phyloP scores from a whole-genome alignment of 1,284 basidiomycete genomes.

The Malassezia globosa region DNA sequence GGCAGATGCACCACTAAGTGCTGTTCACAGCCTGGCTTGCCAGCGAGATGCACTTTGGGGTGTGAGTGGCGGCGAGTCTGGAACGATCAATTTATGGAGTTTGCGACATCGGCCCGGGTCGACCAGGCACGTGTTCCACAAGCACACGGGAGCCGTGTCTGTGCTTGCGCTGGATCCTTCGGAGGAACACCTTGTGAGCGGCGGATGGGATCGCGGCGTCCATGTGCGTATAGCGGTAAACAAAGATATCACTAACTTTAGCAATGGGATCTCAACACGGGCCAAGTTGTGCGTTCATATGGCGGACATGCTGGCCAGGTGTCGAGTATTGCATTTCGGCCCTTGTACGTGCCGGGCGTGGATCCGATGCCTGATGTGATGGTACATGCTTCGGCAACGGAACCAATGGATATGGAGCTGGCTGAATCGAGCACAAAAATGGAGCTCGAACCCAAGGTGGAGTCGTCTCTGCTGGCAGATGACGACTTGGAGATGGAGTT shows the following conservation, averaged over 20 bases:
- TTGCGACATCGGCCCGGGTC: slow-evolving; percentile 82
- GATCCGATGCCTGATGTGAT: background rate
- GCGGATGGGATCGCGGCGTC: slow-evolving; percentile 86
- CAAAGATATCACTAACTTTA: too few relatives aligned
- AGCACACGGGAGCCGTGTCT: slow-evolving; percentile 70
- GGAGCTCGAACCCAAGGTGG: slow-evolving; percentile 23
- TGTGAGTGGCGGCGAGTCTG: slow-evolving; percentile 34
- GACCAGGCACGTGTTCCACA: slow-evolving; percentile 59
- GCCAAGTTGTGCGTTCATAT: slow-evolving; percentile 66
- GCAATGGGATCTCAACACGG: slow-evolving; percentile 97
- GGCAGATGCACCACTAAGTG: slow-evolving; percentile 28
- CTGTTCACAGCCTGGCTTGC: slow-evolving; percentile 40
- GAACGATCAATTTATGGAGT: slow-evolving; percentile 64
- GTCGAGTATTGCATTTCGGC: slow-evolving; percentile 67
- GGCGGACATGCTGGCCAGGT: slow-evolving; percentile 76
- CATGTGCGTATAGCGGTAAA: slow-evolving; percentile 55
- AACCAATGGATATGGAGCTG: background rate
- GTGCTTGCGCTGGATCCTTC: slow-evolving; percentile 66
- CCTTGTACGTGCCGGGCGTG: slow-evolving; percentile 43
- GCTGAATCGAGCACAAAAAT: too few relatives aligned
- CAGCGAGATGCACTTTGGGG: slow-evolving; percentile 42
- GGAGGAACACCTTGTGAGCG: slow-evolving; percentile 75
- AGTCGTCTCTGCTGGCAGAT: slow-evolving; percentile 18
- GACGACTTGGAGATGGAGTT: slow-evolving; percentile 35
- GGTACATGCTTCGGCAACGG: background rate